Evolutionary conservation across 768 basidiomycete genomes (phyloP).

Genomic region (Lyophyllum shimeji): DNA sequence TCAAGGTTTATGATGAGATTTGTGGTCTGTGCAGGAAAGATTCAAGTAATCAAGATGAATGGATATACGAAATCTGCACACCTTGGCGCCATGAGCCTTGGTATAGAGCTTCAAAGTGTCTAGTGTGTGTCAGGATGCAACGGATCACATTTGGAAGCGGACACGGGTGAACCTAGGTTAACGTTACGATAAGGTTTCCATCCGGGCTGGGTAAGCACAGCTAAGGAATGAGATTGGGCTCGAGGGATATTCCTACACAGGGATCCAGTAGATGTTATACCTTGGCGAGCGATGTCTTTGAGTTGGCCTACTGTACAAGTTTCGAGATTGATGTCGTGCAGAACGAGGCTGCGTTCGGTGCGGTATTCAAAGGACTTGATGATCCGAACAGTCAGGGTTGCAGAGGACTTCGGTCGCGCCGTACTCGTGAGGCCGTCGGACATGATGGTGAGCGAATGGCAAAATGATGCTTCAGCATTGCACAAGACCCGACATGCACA

Average conservation of each 20-base stretch:
- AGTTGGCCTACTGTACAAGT: constrained; percentile 75
- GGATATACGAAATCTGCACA: constrained; percentile 24
- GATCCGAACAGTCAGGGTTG: constrained; percentile 86
- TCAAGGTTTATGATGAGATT: constrained; percentile 99
- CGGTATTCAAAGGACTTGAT: constrained; percentile 95
- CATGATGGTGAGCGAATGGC: constrained; percentile 22
- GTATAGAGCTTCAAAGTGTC: constrained; percentile 96
- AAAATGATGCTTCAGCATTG: too few relatives aligned
- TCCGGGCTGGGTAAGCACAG: constrained; percentile 66
- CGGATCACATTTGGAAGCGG: background rate
- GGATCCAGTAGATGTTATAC: constrained; percentile 35
- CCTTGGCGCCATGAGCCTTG: constrained; percentile 94
- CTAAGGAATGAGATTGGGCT: constrained; percentile 37
- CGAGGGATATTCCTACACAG: constrained; percentile 7
- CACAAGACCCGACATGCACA: too few relatives aligned
- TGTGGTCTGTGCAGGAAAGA: constrained; percentile 60
- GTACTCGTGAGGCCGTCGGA: constrained; percentile 56
- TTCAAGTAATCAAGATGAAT: background rate
- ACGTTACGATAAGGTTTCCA: constrained; percentile 89
- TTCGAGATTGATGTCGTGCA: constrained; percentile 80
- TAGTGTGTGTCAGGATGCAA: constrained; percentile 28
- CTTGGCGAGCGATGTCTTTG: constrained; percentile 68
- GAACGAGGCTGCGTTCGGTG: constrained; percentile 84
- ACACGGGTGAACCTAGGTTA: constrained; percentile 52
- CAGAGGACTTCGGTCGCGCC: constrained; percentile 65